A percentile compares a stretch with the other conserved stretches of the same genome.
Conservation (phyloP, 2,329 filamentous ascomycete species). For the Paracamarosporium sp. region DNA sequence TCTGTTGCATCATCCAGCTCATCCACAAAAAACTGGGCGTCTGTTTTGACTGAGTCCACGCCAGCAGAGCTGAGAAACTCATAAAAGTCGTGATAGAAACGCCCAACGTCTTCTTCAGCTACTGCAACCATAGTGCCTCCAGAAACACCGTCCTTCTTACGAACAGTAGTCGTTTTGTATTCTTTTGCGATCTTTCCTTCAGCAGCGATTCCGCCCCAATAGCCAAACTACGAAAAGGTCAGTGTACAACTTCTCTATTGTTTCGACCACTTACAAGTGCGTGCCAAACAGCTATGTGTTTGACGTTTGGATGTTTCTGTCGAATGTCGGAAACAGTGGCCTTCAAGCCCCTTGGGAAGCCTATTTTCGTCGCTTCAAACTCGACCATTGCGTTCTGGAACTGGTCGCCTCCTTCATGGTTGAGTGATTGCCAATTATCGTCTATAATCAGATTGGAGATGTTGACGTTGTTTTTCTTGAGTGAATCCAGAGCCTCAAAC, state of each 20-base stretch:
- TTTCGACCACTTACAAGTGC: constrained; percentile 63
- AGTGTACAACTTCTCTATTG: background rate
- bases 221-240: constrained; percentile 25
- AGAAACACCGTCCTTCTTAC: constrained; percentile 62
- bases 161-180: constrained; percentile 75
- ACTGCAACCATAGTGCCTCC: constrained; percentile 76
- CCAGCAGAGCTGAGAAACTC: constrained; percentile 75
- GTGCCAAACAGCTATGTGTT: constrained; percentile 94
- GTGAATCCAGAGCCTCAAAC: constrained; percentile 72
- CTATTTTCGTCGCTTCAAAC: constrained; percentile 82
- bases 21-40: constrained; percentile 90
- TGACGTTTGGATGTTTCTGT: constrained; percentile 71
- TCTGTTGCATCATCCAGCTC: constrained; percentile 71
- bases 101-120: constrained; percentile 73
- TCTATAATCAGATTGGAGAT: constrained; percentile 91
- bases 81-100: constrained; percentile 93
- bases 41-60: constrained; percentile 89
- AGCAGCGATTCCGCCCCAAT: constrained; percentile 81
- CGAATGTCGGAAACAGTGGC: constrained; percentile 74
- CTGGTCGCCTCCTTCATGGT: constrained; percentile 56
- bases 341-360: constrained; percentile 82
- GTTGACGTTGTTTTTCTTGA: constrained; percentile 75
- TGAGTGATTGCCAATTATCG: constrained; percentile 76
- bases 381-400: constrained; percentile 66
- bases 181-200: constrained; percentile 74